Percentiles rank a stretch among this genome's conserved stretches.
phyloP scores from a whole-genome alignment of 208 protist genomes.

The Trypanosomatidae sp. region DNA sequence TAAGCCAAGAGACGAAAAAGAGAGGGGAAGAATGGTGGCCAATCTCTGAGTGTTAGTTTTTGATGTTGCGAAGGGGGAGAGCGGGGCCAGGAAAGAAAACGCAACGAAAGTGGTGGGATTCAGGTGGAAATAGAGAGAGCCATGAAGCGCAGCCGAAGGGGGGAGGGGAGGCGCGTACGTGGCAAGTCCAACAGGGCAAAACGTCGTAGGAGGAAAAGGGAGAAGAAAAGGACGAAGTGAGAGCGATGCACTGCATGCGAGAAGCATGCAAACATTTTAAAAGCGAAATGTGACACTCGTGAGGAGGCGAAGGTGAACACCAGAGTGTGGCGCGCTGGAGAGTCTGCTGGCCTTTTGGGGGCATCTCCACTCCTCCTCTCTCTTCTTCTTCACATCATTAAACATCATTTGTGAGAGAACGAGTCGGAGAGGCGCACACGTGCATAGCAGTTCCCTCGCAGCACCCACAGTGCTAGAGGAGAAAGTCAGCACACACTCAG shows the following conservation, averaged over 20 bases:
- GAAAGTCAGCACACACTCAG: not conserved
- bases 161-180: not conserved
- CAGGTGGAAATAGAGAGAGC: not conserved
- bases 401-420: not conserved
- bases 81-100: not conserved
- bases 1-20: not conserved
- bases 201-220: not conserved
- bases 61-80: not conserved
- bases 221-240: not conserved
- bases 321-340: not conserved
- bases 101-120: not conserved
- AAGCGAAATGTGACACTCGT: not conserved
- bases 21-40: too few relatives aligned
- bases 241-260: not conserved
- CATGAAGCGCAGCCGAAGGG: not conserved
- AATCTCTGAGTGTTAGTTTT: not conserved
- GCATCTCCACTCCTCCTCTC: not conserved
- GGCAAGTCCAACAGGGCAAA: not conserved
- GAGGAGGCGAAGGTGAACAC: not conserved
- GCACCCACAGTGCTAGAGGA: not conserved
- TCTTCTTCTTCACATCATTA: not conserved
- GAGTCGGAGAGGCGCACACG: not conserved
- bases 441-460: not conserved
- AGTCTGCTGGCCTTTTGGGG: not conserved
- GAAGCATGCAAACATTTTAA: not conserved